Base-by-base conservation (phyloP, 1,139 yeast species). In the Candida anutae region DNA sequence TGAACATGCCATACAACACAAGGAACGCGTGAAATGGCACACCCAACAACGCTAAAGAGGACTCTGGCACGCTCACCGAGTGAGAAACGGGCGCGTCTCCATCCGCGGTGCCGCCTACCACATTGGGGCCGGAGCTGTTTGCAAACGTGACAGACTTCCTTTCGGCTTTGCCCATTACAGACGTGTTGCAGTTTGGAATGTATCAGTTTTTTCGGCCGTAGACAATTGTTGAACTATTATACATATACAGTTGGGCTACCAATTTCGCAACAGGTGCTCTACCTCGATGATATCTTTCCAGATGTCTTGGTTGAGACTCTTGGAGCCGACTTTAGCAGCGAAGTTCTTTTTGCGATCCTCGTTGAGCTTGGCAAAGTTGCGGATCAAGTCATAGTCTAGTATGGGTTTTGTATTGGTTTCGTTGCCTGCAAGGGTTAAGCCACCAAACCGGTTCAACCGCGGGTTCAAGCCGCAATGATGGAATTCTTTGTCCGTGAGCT, bases 391-490 rank as follows among this genome's bases (percentile, higher is more conserved):
- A 37, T 65, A 71, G 40, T 81, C 88, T 32, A 81, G 62, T 29
- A 79, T 55, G 0, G 81, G 81, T 37, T 76, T 73, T 29, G 62
- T 45, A 32, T 61, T 59, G 16, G 56, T 46, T 20, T 61, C 63
- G 26, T 55, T 53, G n/a, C 43, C 51, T 3, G 56, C 41, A 35
- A 59, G 43, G 10, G 54, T 45, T 22, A 65, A 40, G n/a, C 71
- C 71, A 2, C 77, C 74, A 29, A 72, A 58, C 28, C 88, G 58
- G 45, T 81, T 81, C 56, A 77, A 58, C 37, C 74, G 63, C 3
- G 96, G 95, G 46, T 88, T 90, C 38, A 90, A 60, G 0, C 96
- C 95, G 34, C 84, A 79, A 35, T 60, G 55, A 37, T 83, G 93
- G 30, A 63, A 67, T 36, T 77, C 83, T 38, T 77, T 78, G 35